Evolutionary conservation across 1,284 basidiomycete species (phyloP).

Genomic region (Puccinia novopanici): DNA sequence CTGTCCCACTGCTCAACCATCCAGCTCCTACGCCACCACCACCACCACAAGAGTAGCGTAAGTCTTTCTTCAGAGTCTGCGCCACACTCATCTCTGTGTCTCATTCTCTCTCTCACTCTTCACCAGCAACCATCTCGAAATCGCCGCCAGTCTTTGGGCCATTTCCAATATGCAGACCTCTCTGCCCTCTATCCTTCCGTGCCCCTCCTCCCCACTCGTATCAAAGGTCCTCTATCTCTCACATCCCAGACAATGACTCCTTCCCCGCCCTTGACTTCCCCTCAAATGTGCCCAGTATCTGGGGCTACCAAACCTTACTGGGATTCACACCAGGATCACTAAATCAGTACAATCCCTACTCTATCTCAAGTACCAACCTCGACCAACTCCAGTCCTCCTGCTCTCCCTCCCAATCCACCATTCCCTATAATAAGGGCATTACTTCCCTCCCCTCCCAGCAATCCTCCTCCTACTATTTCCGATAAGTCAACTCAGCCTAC

Average conservation of each 20-base stretch:
- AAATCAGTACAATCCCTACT: background rate
- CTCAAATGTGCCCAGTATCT: slow-evolving; percentile 26
- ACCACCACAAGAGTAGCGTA: background rate
- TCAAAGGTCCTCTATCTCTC: background rate
- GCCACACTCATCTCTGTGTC: background rate
- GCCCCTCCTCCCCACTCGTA: background rate
- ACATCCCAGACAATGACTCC: background rate
- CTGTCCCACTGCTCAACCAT: background rate
- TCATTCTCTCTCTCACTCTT: background rate
- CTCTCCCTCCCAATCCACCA: background rate
- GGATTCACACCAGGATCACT: slow-evolving; percentile 13
- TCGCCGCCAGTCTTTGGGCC: slow-evolving; percentile 5
- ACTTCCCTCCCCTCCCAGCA: too few relatives aligned
- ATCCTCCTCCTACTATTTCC: background rate
- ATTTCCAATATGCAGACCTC: slow-evolving; percentile 12
- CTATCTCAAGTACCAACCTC: background rate
- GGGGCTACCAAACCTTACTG: slow-evolving; percentile 31
- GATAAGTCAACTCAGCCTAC: background rate
- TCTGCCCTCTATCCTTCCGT: background rate
- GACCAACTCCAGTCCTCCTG: background rate
- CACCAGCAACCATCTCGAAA: background rate
- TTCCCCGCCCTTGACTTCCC: slow-evolving; percentile 22
- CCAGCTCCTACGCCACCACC: background rate
- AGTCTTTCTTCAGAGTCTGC: background rate
- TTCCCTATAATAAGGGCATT: background rate